Evolutionary conservation across 1,284 basidiomycete species (phyloP).

Genomic region (Wolfiporia cocos): DNA sequence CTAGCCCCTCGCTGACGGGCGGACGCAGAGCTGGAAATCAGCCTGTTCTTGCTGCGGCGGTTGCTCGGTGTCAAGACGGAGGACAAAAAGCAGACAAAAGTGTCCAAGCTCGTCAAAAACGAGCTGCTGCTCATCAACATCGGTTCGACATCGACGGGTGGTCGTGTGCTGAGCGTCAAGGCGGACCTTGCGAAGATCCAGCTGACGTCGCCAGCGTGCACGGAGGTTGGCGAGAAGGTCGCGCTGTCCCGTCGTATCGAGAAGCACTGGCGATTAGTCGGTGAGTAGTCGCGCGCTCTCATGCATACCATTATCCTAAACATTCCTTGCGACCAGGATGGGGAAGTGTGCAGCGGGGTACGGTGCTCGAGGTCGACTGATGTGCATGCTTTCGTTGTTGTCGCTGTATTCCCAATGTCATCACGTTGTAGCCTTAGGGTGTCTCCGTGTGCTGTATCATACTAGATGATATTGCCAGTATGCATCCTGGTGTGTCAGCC

Average conservation of each 20-base stretch:
- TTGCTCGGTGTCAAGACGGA: conserved; percentile 97
- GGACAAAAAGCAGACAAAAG: conserved; percentile 98
- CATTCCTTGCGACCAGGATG: conserved; percentile 31
- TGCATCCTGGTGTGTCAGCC: too few relatives aligned
- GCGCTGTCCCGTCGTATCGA: conserved; percentile 90
- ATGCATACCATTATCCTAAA: background rate
- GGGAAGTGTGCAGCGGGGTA: conserved; percentile 54
- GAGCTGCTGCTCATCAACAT: conserved; percentile 95
- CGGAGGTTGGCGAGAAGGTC: conserved; percentile 94
- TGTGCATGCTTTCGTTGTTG: too few relatives aligned
- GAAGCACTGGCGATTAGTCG: conserved; percentile 94
- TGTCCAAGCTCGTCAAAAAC: conserved; percentile 88
- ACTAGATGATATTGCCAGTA: too few relatives aligned
- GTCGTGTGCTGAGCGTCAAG: conserved; percentile 87
- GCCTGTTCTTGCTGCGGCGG: conserved; percentile 87
- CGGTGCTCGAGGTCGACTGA: conserved; percentile 46
- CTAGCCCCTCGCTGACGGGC: background rate
- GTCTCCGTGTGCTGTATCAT: too few relatives aligned
- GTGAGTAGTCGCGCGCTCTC: conserved; percentile 37
- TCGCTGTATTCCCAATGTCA: too few relatives aligned
- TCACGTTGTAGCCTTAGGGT: too few relatives aligned
- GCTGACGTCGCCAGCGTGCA: conserved; percentile 88
- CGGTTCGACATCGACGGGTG: conserved; percentile 91
- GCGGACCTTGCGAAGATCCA: conserved; percentile 91
- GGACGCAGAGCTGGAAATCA: conserved; percentile 77